These are phyloP conservation scores for Cytospora schulzeri DNA, from an alignment of 2,329 filamentous ascomycete species.

Conservation along the genomic window DNA sequence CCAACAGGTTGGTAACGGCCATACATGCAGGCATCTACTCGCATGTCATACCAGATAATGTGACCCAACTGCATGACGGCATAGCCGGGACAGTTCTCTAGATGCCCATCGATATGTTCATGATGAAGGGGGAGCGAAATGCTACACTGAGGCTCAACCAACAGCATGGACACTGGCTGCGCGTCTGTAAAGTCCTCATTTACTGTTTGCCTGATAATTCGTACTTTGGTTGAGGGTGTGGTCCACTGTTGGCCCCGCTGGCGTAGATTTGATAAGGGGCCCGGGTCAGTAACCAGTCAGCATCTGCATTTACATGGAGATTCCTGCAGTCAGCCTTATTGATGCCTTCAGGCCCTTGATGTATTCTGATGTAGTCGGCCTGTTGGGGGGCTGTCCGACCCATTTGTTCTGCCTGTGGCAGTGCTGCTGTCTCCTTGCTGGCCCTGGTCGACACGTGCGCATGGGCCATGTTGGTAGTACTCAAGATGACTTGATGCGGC, in stretches of 20 bases:
- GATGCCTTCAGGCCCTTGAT: not conserved
- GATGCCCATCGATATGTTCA: not conserved
- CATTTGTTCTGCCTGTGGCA: not conserved
- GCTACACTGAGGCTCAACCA: not conserved
- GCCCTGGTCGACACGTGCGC: not conserved
- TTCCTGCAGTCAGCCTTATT: not conserved
- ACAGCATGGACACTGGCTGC: not conserved
- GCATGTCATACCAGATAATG: not conserved
- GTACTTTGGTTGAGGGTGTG: too few relatives aligned
- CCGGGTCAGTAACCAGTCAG: not conserved
- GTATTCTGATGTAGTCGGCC: not conserved
- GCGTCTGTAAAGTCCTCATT: not conserved
- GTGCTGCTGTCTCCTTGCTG: not conserved
- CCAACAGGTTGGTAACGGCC: slow-evolving; percentile 3
- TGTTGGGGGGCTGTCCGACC: not conserved
- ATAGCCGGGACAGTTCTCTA: not conserved
- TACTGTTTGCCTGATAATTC: too few relatives aligned
- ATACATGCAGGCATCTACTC: not conserved
- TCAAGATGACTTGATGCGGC: not conserved
- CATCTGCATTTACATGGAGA: not conserved
- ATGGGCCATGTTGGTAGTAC: not conserved
- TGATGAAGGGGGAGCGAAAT: not conserved
- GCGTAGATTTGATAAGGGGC: too few relatives aligned
- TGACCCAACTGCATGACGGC: not conserved
- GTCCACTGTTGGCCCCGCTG: too few relatives aligned